These are phyloP conservation scores for Phellopilus nigrolimitatus DNA, from an alignment of 1,284 basidiomycete species.

Conservation along the genomic window DNA sequence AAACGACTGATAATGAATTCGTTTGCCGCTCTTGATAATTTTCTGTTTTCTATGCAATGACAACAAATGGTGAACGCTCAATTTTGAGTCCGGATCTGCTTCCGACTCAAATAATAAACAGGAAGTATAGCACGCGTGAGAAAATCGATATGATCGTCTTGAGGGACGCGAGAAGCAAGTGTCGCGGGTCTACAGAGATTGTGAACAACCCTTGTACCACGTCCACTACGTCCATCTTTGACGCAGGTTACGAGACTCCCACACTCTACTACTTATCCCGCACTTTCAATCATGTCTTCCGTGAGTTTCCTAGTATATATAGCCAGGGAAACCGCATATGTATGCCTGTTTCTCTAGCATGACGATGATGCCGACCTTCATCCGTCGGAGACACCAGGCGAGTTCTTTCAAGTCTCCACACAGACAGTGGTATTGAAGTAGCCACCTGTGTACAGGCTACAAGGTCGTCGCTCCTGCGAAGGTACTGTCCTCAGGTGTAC, in stretches of 20 bases:
- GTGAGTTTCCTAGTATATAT: not conserved
- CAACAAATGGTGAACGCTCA: no score
- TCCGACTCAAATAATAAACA: not conserved
- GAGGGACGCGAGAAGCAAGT: no score
- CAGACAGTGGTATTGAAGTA: not conserved
- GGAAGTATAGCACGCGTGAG: constrained; percentile 7
- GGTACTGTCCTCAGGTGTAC: not conserved
- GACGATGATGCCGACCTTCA: constrained; percentile 19
- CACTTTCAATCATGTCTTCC: constrained; percentile 9
- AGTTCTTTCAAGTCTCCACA: not conserved
- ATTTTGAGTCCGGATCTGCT: not conserved
- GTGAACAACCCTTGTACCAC: constrained; percentile 9
- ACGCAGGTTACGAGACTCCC: not conserved
- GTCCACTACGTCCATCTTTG: not conserved
- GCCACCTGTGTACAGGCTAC: constrained; percentile 49
- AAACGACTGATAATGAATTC: no score
- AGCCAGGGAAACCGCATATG: not conserved
- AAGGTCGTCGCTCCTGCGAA: constrained; percentile 33
- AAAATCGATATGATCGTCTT: constrained; percentile 6
- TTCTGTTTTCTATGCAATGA: no score
- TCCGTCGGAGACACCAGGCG: constrained; percentile 19
- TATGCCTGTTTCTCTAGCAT: constrained; percentile 4
- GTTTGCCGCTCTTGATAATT: no score
- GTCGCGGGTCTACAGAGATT: no score
- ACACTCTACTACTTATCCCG: no score